These are phyloP conservation scores for Castanopsis chinensis DNA, from an alignment of 306 rosid species.

Conservation along the genomic window DNA sequence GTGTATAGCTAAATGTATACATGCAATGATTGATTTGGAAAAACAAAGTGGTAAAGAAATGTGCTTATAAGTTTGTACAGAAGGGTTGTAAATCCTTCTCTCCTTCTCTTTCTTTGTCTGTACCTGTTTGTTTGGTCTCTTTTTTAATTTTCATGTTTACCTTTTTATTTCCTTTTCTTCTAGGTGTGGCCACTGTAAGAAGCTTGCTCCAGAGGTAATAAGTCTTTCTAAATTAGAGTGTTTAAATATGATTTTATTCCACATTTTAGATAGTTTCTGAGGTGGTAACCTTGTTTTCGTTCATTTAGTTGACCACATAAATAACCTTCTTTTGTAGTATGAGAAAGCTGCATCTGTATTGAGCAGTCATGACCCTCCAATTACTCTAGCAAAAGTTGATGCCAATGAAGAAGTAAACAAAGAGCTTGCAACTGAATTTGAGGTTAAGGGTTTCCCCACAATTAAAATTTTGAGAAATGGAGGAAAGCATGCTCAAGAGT, in stretches of 20 bases:
- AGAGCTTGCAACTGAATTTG: conserved; percentile 54
- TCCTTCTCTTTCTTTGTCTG: background rate
- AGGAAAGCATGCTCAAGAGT: conserved; percentile 73
- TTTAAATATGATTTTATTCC: background rate
- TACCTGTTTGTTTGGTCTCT: background rate
- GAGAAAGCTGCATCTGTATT: conserved; percentile 84
- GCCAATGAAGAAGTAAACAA: conserved; percentile 66
- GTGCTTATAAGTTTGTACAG: background rate
- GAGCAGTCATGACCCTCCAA: conserved; percentile 67
- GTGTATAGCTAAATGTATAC: too few species aligned
- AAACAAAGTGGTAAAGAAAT: background rate
- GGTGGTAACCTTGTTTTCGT: background rate
- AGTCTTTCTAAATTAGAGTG: conserved; percentile 2
- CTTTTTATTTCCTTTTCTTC: background rate
- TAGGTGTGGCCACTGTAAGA: conserved; percentile 99
- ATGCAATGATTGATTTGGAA: background rate
- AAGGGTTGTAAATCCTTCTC: background rate
- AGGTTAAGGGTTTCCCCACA: conserved; percentile 76
- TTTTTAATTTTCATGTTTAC: background rate
- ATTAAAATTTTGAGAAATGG: conserved; percentile 80
- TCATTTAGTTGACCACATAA: background rate
- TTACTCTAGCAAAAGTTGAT: conserved; percentile 80
- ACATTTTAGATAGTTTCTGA: background rate
- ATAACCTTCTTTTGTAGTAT: conserved; percentile 40
- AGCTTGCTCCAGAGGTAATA: conserved; percentile 88